Percentiles rank a stretch among this genome's conserved stretches.
Conservation (phyloP, 495 filamentous ascomycete genomes). For the Trichoderma orchidacearum region DNA sequence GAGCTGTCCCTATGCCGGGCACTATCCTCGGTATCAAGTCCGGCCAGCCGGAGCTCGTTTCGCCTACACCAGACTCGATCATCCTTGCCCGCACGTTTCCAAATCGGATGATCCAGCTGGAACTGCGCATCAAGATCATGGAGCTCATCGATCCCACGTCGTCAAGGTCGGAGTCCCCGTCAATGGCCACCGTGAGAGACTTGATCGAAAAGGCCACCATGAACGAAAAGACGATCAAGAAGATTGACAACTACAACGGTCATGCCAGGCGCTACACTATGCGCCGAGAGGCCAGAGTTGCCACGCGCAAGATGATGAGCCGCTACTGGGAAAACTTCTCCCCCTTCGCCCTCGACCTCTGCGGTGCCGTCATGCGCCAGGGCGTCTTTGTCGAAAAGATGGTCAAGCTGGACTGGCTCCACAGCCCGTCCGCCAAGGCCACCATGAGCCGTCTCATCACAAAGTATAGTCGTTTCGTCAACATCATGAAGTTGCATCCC, state of each 20-base stretch:
- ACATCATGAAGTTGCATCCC: conserved; percentile 44
- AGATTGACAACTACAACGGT: conserved; percentile 11
- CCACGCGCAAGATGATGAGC: conserved; percentile 61
- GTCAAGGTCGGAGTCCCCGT: conserved; percentile 2
- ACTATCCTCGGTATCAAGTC: conserved; percentile 35
- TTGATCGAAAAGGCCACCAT: conserved; percentile 29
- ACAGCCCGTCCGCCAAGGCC: conserved; percentile 43
- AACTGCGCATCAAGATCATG: conserved; percentile 21
- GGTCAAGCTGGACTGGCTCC: conserved; percentile 64
- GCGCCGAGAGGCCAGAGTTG: conserved; percentile 23
- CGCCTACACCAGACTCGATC: not conserved
- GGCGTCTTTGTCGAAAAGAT: conserved; percentile 74
- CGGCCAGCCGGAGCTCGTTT: conserved; percentile 15
- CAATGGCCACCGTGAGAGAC: conserved; percentile 27
- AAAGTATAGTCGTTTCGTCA: conserved; percentile 60
- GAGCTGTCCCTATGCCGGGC: conserved; percentile 46
- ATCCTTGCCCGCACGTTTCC: conserved; percentile 35
- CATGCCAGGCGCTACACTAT: conserved; percentile 6
- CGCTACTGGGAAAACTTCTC: conserved; percentile 68
- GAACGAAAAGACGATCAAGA: conserved; percentile 10
- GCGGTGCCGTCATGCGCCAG: conserved; percentile 70
- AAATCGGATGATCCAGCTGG: conserved; percentile 40
- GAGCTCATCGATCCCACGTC: conserved; percentile 11
- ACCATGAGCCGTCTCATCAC: conserved; percentile 54
- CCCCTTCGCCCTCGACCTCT: conserved; percentile 59